Evolutionary conservation across 2,329 filamentous ascomycete genomes (phyloP), one percentile per base, ranked within the genome.

Genomic region (Xylaria sp.): DNA sequence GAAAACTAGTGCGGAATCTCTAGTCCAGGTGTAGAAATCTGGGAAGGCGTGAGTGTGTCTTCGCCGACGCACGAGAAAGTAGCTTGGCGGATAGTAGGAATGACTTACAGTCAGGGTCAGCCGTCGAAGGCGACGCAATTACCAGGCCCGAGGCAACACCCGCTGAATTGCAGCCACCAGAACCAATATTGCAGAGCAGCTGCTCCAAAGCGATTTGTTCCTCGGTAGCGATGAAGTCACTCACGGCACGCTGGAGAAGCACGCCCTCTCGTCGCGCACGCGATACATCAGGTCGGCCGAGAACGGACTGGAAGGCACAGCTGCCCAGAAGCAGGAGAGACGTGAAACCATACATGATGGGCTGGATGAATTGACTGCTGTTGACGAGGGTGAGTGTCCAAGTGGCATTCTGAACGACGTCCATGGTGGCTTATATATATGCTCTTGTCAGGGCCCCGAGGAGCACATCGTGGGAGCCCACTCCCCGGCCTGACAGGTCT

Each of bases 21-120:
- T 84, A 1, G 90, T 93, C 92, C 92, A 95, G 0, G 91, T 93
- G 76, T 89, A 94, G 76, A 87, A 94, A 79, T 94, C 91, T 93
- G 61, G 32, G 13, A 9, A 25, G 16, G 8, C 51, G 54, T 67
- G 54, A 66, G n/a, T 25, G 12, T 21, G 12, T 47, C 23, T 40
- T 40, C 12, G 18, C 25, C 32, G 9, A n/a, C 5, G 40, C 23
- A 44, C 29, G 8, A 37, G 9, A 16, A 12, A 10, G 25, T 6
- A 23, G 18, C 53, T 27, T 5, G 21, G 18, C 44, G 27, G 27
- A 8, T 29, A 16, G 3, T 2, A 21, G 40, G 37, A 35, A 48
- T 5, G 47, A 77, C 85, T 81, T 79, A 89, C 87, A 90, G 73
- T 88, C 82, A 5, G 88, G 88, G 60, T 86, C 80, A 18, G 72